phyloP scores from a whole-genome alignment of 78 protist species.

The Chrysochromulina parva region DNA sequence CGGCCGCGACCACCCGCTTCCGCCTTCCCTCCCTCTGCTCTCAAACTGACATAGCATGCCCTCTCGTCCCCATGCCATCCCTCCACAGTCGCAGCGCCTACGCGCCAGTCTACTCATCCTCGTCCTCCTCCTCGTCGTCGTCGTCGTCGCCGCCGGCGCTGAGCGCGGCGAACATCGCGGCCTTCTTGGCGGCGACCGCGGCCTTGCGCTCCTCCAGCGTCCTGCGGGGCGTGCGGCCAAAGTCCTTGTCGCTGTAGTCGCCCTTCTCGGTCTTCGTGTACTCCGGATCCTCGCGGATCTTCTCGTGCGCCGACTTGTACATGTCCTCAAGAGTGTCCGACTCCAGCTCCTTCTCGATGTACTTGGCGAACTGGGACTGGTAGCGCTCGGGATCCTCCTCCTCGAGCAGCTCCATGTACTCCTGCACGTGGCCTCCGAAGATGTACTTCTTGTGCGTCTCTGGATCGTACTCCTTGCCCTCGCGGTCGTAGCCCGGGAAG shows the following conservation, averaged over 20 bases:
- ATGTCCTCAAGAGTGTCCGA: conserved; percentile 84
- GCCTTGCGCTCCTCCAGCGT: neutral
- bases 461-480: conserved; percentile 71
- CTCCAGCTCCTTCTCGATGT: conserved; percentile 71
- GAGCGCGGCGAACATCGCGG: neutral
- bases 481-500: conserved; percentile 92
- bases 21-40: too few species aligned
- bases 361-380: conserved; percentile 83
- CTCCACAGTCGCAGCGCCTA: too few species aligned
- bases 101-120: too few species aligned
- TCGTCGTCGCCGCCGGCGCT: neutral
- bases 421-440: conserved; percentile 96
- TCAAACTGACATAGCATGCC: too few species aligned
- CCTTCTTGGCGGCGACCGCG: neutral
- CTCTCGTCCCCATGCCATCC: too few species aligned
- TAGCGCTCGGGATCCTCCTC: conserved; percentile 88
- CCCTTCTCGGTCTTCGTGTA: neutral
- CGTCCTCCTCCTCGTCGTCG: neutral
- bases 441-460: conserved; percentile 85
- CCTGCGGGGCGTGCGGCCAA: neutral
- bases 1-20: too few species aligned
- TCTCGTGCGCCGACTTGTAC: conserved; percentile 54
- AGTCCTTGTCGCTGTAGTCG: neutral
- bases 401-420: conserved; percentile 90
- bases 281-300: conserved; percentile 34